Base-by-base conservation (phyloP, 1,284 basidiomycete species). In the Retiboletus flavoniger region DNA sequence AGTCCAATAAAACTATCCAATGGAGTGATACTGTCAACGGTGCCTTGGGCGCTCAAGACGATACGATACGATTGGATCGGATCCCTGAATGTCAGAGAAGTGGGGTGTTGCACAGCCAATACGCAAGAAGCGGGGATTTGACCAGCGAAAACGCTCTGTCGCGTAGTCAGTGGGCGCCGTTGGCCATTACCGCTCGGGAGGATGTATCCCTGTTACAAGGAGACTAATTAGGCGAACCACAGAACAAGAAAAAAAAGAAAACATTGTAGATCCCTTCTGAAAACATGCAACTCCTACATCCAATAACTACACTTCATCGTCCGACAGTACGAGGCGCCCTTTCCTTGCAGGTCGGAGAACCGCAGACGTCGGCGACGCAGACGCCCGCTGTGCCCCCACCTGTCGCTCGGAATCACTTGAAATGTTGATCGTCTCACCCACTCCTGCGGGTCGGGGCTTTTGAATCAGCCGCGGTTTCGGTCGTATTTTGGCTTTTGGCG, bases 281-380 rank as follows among this genome's bases (percentile, higher is more conserved):
- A 42, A 50, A 57, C 45, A 26, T 43, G 54, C 51, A 39, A 50
- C 49, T 6, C 34, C 42, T 50, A 55, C 36, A 60, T 42, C 28
- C 28, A 31, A 54, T 47, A 55, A 4, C 58, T 64, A 72, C 51
- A 45, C 38, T 17, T 73, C 70, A 16, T 80, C 80, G 51, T 81
- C 79, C 39, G 80, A 82, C 44, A 80, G 64, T 31, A 72, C 55
- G 36, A 79, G 52, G 14, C 74, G 73, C 29, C 65, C 63, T 66
- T 73, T 69, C 62, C 63, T 55, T 54, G 65, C 24, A 16, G 55
- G 48, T 51, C 55, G 63, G 29, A 44, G 35, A 42, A 38, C 54
- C 46, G 40, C 38, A 50, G 53, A 32, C 17, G 54, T 55, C 26
- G 57, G 40, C 31, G 60, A 39, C 19, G 11, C n/a, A 2, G 3